phyloP scores from a whole-genome alignment of 73 alveolate species.

The Tetrahymena elliotti region DNA sequence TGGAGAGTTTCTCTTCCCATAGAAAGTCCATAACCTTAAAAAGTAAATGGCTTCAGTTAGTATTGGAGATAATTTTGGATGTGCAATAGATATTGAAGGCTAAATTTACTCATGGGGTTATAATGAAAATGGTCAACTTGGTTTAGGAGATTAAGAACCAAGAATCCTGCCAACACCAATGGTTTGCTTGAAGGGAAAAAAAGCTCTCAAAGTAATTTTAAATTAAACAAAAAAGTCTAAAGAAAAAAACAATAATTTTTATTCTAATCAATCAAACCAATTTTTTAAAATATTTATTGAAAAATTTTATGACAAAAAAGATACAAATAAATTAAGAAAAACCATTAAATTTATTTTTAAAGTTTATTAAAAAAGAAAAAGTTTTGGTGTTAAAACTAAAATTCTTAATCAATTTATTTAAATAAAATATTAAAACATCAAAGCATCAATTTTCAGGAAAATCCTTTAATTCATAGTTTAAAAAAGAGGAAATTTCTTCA shows the following conservation, averaged over 20 bases:
- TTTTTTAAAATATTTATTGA: no score
- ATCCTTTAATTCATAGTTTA: no score
- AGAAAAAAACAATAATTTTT: neutral
- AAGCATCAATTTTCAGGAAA: no score
- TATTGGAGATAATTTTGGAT: constrained; percentile 43
- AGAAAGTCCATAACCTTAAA: neutral
- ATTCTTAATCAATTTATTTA: no score
- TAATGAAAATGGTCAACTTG: constrained; percentile 49
- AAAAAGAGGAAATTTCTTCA: no score
- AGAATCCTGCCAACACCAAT: constrained; percentile 30
- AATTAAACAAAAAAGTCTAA: neutral
- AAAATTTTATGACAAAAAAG: no score
- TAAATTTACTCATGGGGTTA: constrained; percentile 53
- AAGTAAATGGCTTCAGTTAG: neutral
- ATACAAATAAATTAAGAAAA: no score
- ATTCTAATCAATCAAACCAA: neutral
- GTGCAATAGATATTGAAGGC: neutral
- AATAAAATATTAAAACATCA: no score
- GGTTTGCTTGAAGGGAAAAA: constrained; percentile 20
- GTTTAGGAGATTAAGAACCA: constrained; percentile 44
- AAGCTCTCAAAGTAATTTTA: neutral
- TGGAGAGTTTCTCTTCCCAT: constrained; percentile 50
- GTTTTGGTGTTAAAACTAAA: no score
- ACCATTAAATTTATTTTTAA: no score
- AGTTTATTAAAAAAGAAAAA: no score